A percentile compares a stretch with the other conserved stretches of the same genome.
These are phyloP conservation scores for Cymodocea nodosa DNA, from an alignment of 116 monocot genomes.

Conservation along the genomic window DNA sequence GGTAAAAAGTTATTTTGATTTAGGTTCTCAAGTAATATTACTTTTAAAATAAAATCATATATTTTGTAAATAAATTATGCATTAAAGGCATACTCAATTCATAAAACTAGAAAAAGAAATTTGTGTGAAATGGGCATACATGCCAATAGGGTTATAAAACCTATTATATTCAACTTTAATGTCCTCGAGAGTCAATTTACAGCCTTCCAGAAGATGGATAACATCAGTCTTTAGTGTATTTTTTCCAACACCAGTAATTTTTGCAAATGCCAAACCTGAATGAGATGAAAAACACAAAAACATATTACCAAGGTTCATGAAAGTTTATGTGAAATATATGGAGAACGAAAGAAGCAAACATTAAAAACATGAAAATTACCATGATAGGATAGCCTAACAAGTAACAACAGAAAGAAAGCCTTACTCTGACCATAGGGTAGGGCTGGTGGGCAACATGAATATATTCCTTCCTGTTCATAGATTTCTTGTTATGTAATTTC, in stretches of 20 bases:
- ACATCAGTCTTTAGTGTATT: slow-evolving; percentile 73
- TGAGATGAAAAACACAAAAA: not conserved
- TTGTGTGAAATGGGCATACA: slow-evolving; percentile 21
- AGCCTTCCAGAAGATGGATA: slow-evolving; percentile 69
- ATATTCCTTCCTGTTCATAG: too few species aligned
- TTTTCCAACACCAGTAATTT: slow-evolving; percentile 33
- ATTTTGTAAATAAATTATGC: not conserved
- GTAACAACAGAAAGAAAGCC: too few species aligned
- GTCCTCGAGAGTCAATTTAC: slow-evolving; percentile 44
- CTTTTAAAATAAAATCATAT: not conserved
- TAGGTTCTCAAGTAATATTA: too few species aligned
- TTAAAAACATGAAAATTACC: too few species aligned
- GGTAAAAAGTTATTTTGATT: too few species aligned
- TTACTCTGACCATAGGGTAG: too few species aligned
- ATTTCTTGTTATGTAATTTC: too few species aligned
- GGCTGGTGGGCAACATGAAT: too few species aligned
- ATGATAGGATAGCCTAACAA: too few species aligned
- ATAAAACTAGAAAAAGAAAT: not conserved
- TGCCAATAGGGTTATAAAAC: slow-evolving; percentile 33
- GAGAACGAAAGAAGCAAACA: too few species aligned
- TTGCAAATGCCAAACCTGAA: slow-evolving; percentile 44
- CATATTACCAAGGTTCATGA: not conserved
- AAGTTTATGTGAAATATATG: not conserved
- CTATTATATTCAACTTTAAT: slow-evolving; percentile 75
- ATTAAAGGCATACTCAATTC: not conserved